These are phyloP conservation scores for Eutrema heterophyllum DNA, from an alignment of 345 rosid species.

Conservation along the genomic window DNA sequence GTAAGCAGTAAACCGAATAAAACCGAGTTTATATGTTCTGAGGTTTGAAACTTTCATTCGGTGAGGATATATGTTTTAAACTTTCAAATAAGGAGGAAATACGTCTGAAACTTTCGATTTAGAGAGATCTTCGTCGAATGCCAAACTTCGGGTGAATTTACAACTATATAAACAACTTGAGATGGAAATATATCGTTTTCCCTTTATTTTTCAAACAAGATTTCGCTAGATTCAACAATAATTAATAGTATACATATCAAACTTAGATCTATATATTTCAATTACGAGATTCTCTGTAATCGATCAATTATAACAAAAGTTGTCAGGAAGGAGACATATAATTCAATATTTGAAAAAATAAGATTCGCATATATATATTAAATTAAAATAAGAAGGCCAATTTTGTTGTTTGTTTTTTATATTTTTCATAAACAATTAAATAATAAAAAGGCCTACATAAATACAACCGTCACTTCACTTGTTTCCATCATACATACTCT, in stretches of 20 bases:
- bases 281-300: slow-evolving; percentile 20
- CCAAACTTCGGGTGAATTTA: too few species aligned
- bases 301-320: slow-evolving; percentile 26
- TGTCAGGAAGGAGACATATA: slow-evolving; percentile 24
- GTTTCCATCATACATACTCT: slow-evolving; percentile 19
- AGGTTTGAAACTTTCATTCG: too few species aligned
- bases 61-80: too few species aligned
- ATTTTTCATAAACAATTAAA: slow-evolving; percentile 16
- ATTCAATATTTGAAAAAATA: slow-evolving; percentile 13
- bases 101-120: too few species aligned
- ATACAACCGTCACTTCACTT: slow-evolving; percentile 31
- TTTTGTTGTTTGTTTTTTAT: background rate
- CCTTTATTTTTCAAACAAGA: background rate
- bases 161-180: too few species aligned
- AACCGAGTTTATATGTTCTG: too few species aligned
- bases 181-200: too few species aligned
- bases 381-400: background rate
- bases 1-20: too few species aligned
- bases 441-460: slow-evolving; percentile 16
- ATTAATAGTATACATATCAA: background rate
- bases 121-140: too few species aligned
- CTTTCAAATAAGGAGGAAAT: too few species aligned
- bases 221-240: slow-evolving; percentile 9
- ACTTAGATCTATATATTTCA: slow-evolving; percentile 27
- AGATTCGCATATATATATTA: slow-evolving; percentile 1